phyloP scores from a whole-genome alignment of 371 early-diverging fungal genomes.

The Apophysomyces ossiformis region DNA sequence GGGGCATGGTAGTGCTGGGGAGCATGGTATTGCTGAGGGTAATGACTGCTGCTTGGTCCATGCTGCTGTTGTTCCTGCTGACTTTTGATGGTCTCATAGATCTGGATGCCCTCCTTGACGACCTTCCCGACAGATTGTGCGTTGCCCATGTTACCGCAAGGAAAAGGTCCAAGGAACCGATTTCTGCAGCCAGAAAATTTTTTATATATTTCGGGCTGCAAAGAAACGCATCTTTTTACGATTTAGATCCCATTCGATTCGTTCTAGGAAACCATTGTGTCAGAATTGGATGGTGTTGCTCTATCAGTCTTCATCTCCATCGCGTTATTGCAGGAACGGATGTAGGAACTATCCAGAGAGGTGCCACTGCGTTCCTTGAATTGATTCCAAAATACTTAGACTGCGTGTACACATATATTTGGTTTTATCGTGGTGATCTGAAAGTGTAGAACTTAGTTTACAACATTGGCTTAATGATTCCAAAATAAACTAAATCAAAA shows the following conservation, averaged over 20 bases:
- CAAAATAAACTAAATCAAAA: no score
- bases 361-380: no score
- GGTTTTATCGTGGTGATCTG: no score
- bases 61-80: slow-evolving; percentile 26
- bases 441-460: no score
- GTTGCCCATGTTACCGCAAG: slow-evolving; percentile 36
- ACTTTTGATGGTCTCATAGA: slow-evolving; percentile 29
- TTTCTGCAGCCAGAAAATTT: background rate
- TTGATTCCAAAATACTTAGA: no score
- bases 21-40: slow-evolving; percentile 21
- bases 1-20: slow-evolving; percentile 15
- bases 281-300: background rate
- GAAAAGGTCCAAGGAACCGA: background rate
- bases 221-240: no score
- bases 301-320: no score
- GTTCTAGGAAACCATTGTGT: background rate
- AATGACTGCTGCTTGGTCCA: slow-evolving; percentile 5
- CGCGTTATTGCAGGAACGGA: no score
- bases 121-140: slow-evolving; percentile 43
- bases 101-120: slow-evolving; percentile 28
- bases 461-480: no score
- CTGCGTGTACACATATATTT: no score
- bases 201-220: background rate
- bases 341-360: no score
- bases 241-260: no score